Conservation (phyloP, 495 filamentous ascomycete genomes). For the Neurospora sp. region DNA sequence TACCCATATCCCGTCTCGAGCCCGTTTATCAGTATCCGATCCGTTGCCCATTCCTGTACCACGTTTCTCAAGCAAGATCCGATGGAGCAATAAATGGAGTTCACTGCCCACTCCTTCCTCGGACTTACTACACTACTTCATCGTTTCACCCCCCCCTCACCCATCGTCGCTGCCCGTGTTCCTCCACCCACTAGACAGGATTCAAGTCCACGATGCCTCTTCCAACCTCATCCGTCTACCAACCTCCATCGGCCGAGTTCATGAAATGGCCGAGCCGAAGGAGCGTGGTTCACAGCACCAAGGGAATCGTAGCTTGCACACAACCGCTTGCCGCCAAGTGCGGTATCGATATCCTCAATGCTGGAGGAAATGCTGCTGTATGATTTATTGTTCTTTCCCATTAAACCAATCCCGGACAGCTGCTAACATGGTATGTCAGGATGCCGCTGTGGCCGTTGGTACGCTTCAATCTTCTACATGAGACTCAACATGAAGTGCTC, state of each 20-base stretch:
- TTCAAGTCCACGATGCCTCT: slow-evolving; percentile 29
- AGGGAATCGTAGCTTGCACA: slow-evolving; percentile 85
- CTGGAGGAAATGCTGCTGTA: slow-evolving; percentile 90
- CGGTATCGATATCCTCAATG: slow-evolving; percentile 70
- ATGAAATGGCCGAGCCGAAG: slow-evolving; percentile 72
- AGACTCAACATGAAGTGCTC: background rate
- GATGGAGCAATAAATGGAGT: background rate
- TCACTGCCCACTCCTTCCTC: background rate
- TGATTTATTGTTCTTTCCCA: slow-evolving; percentile 21
- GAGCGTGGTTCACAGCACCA: slow-evolving; percentile 85
- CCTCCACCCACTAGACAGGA: background rate
- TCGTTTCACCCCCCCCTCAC: background rate
- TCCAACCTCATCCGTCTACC: slow-evolving; percentile 43
- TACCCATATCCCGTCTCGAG: background rate
- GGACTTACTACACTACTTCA: background rate
- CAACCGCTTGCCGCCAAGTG: slow-evolving; percentile 87
- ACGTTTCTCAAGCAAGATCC: background rate
- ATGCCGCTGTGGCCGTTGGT: slow-evolving; percentile 75
- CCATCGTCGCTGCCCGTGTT: background rate
- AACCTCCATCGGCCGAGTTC: slow-evolving; percentile 48
- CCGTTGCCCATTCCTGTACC: background rate
- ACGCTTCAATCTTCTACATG: background rate
- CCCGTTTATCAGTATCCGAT: background rate
- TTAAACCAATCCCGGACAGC: background rate
- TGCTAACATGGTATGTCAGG: slow-evolving; percentile 38